These are phyloP conservation scores for Suhomyces atakaporum DNA, from an alignment of 1,139 yeast species.

Conservation along the genomic window DNA sequence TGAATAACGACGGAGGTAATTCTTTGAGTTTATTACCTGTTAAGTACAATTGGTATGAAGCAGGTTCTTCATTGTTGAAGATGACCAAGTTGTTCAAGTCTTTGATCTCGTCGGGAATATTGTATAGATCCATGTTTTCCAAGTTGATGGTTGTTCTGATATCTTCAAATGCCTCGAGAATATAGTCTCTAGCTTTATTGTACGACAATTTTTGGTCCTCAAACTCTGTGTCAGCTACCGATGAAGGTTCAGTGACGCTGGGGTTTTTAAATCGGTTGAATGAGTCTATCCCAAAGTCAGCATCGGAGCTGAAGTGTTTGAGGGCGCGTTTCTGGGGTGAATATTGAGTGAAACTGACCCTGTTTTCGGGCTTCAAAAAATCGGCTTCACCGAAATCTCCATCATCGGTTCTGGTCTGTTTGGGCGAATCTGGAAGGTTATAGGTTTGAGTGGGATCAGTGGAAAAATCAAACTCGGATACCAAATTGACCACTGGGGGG, in stretches of 20 bases:
- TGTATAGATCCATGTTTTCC: constrained; percentile 42
- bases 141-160: constrained; percentile 40
- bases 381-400: constrained; percentile 16
- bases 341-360: constrained; percentile 9
- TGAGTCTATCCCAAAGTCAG: constrained; percentile 50
- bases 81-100: constrained; percentile 54
- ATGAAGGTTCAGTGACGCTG: constrained; percentile 30
- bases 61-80: constrained; percentile 31
- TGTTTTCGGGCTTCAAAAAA: constrained; percentile 10
- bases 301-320: constrained; percentile 37
- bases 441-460: constrained; percentile 22
- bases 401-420: no score
- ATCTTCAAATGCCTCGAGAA: constrained; percentile 45
- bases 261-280: constrained; percentile 43
- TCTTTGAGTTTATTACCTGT: constrained; percentile 50
- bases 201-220: constrained; percentile 12
- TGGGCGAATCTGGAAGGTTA: constrained; percentile 32
- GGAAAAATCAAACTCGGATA: constrained; percentile 31
- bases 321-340: constrained; percentile 11
- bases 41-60: constrained; percentile 49
- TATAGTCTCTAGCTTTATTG: constrained; percentile 33
- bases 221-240: constrained; percentile 13
- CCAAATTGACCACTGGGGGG: constrained; percentile 30
- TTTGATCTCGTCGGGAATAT: constrained; percentile 55
- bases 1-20: constrained; percentile 54